Conservation (phyloP, 768 basidiomycete genomes). For the Psilocybe cyanescens region DNA sequence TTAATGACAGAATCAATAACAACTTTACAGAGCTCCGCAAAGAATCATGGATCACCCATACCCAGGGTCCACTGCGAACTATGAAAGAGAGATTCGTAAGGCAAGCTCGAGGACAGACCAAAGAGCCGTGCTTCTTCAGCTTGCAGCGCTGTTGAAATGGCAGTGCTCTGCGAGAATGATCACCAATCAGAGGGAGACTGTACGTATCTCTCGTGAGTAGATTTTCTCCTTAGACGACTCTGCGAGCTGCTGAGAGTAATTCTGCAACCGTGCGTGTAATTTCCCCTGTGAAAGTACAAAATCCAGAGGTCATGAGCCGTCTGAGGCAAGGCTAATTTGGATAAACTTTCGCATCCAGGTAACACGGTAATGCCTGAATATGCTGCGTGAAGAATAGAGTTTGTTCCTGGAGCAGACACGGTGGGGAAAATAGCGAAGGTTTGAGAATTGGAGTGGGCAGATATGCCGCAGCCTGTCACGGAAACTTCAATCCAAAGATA, state of each 20-base stretch:
- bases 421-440: not conserved
- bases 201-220: not conserved
- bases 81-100: not conserved
- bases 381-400: not conserved
- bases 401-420: not conserved
- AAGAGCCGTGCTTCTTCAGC: no score
- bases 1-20: not conserved
- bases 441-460: not conserved
- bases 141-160: not conserved
- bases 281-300: not conserved
- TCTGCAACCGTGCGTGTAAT: not conserved
- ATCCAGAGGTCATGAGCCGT: not conserved
- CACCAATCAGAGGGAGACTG: not conserved
- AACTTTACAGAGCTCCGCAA: not conserved
- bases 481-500: not conserved
- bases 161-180: not conserved
- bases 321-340: no score
- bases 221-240: not conserved
- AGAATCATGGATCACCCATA: not conserved
- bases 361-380: not conserved
- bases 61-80: constrained; percentile 1
- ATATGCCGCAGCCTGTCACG: not conserved
- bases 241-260: not conserved
- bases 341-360: not conserved
- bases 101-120: not conserved